Evolutionary conservation across 2,329 filamentous ascomycete genomes (phyloP), one percentile per base, ranked within the genome.

Genomic region (Aspergillus ruber): DNA sequence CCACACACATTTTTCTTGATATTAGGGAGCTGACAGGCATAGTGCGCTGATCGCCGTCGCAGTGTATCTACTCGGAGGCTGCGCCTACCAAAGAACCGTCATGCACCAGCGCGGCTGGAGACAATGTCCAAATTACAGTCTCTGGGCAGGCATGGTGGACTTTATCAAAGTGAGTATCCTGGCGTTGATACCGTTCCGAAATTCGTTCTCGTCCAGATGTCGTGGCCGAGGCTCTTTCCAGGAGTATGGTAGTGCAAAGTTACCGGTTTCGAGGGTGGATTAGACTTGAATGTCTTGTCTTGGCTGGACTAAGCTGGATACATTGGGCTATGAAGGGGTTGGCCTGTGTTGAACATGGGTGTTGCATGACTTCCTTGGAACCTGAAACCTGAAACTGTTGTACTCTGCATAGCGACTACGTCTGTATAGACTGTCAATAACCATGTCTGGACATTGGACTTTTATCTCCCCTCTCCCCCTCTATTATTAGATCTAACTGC

Each of bases 71-170:
- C 79, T 94, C 33, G 93, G 93, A 57, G 93, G 93, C 61, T 86
- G 95, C 58, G 90, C 95, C 53, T 98, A 97, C 74, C 91, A 96
- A 69, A 83, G 93, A 50, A 94, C 89, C 27, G 90, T 98, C 49
- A 85, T 90, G 70, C 88, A 98, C 66, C 90, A 95, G 59, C 80
- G 93, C 52, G 93, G 93, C 42, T 97, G 91, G 93, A 82, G 88
- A 57, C 93, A 98, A 68, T 74, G 96, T 57, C 93, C 93, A 45
- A 97, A 98, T 72, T 96, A 93, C 73, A 83, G 81, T 58, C 80
- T 96, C 57, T 98, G 93, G 93, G 84, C 88, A 25, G 85, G 89
- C 46, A 87, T 96, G 52, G 84, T 87, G 71, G 83, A 79, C 57
- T 95, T 95, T 66, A 72, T 95, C 60, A 85, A 80, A 76, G 91